These are phyloP conservation scores for Oxyria digyna DNA, from an alignment of 148 eudicot species.

Conservation along the genomic window DNA sequence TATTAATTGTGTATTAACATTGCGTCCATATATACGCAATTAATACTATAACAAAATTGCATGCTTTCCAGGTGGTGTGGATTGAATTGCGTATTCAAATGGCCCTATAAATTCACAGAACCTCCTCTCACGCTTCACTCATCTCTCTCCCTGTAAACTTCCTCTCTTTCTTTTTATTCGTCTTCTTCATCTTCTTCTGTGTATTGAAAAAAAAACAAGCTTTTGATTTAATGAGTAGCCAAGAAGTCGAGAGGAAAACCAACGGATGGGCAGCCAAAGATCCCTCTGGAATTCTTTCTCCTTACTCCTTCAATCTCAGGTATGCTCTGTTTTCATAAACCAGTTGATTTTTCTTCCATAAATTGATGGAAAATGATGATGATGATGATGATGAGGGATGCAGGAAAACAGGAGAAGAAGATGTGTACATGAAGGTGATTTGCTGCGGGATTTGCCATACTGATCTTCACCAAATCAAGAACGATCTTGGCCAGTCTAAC, in stretches of 20 bases:
- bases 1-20: no score
- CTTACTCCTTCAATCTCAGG: constrained; percentile 69
- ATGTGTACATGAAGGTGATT: constrained; percentile 59
- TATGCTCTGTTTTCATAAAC: no score
- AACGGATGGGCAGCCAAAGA: constrained; percentile 87
- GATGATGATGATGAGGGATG: background rate
- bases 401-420: constrained; percentile 73
- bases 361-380: background rate
- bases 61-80: no score
- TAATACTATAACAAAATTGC: no score
- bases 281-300: constrained; percentile 70
- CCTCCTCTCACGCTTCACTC: background rate
- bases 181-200: background rate
- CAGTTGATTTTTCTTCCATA: no score
- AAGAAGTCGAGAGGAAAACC: constrained; percentile 36
- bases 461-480: constrained; percentile 73
- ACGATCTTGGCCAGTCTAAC: constrained; percentile 75
- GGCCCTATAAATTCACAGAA: background rate
- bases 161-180: background rate
- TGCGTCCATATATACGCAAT: no score
- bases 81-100: background rate
- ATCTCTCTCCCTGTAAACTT: background rate
- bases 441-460: constrained; percentile 83
- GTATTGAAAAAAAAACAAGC: background rate
- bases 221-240: constrained; percentile 34